A percentile compares a stretch with the other conserved stretches of the same genome.
These are phyloP conservation scores for Fraxinus angustifolia DNA, from an alignment of 305 asterid genomes.

Conservation along the genomic window DNA sequence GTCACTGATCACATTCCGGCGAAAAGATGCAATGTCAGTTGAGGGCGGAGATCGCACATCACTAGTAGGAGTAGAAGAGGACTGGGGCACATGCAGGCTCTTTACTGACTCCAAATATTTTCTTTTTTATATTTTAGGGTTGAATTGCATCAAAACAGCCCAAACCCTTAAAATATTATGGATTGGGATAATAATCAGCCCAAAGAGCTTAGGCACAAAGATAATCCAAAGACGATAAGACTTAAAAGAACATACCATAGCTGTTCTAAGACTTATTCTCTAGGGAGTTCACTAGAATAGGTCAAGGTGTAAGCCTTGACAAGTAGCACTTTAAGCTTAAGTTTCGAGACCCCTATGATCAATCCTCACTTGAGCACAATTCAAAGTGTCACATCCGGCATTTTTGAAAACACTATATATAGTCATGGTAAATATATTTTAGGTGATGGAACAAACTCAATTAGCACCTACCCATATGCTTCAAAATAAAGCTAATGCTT, in stretches of 20 bases:
- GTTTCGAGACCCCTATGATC: neutral
- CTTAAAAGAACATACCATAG: neutral
- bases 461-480: neutral
- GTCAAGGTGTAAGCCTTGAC: neutral
- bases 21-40: neutral
- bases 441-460: neutral
- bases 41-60: neutral
- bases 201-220: neutral
- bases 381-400: neutral
- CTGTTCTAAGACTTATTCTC: neutral
- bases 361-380: neutral
- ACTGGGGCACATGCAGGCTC: neutral
- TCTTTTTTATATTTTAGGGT: neutral
- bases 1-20: neutral
- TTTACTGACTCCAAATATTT: neutral
- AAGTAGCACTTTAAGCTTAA: neutral
- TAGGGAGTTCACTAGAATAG: neutral
- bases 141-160: neutral
- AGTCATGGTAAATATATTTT: neutral
- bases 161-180: neutral
- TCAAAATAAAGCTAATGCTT: neutral
- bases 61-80: neutral
- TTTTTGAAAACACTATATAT: neutral
- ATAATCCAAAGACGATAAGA: neutral
- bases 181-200: neutral